Evolutionary conservation across 2,329 filamentous ascomycete species (phyloP).

Genomic region (Alternaria infectoria): DNA sequence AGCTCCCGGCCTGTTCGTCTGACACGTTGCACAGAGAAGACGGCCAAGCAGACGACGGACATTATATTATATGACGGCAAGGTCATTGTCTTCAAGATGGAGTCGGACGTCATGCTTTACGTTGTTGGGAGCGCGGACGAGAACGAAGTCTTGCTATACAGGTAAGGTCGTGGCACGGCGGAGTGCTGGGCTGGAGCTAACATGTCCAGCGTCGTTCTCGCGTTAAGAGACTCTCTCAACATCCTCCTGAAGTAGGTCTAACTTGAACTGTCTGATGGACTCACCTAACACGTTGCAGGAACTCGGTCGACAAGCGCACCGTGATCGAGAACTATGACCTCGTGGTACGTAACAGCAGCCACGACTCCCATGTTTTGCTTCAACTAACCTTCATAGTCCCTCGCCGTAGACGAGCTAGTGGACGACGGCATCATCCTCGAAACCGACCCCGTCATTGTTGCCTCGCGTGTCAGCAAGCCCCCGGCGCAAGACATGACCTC

Average conservation of each 20-base stretch:
- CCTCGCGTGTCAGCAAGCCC: conserved; percentile 89
- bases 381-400: conserved; percentile 80
- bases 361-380: neutral
- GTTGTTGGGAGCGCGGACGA: conserved; percentile 88
- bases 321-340: conserved; percentile 99
- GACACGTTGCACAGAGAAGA: conserved; percentile 68
- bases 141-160: conserved; percentile 97
- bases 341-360: conserved; percentile 55
- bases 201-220: conserved; percentile 75
- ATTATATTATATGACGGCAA: conserved; percentile 98
- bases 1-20: conserved; percentile 31
- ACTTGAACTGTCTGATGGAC: neutral
- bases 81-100: conserved; percentile 96
- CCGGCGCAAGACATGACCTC: conserved; percentile 86
- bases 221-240: conserved; percentile 87
- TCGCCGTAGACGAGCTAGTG: conserved; percentile 84
- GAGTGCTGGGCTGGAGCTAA: conserved; percentile 12
- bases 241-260: conserved; percentile 85
- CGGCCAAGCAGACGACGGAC: conserved; percentile 91
- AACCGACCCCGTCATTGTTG: conserved; percentile 93
- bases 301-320: conserved; percentile 95
- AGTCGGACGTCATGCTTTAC: conserved; percentile 96
- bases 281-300: conserved; percentile 60
- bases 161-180: conserved; percentile 25
- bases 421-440: conserved; percentile 86